Conservation (phyloP, 1,284 basidiomycete genomes). For the Leccinum subfulvum region DNA sequence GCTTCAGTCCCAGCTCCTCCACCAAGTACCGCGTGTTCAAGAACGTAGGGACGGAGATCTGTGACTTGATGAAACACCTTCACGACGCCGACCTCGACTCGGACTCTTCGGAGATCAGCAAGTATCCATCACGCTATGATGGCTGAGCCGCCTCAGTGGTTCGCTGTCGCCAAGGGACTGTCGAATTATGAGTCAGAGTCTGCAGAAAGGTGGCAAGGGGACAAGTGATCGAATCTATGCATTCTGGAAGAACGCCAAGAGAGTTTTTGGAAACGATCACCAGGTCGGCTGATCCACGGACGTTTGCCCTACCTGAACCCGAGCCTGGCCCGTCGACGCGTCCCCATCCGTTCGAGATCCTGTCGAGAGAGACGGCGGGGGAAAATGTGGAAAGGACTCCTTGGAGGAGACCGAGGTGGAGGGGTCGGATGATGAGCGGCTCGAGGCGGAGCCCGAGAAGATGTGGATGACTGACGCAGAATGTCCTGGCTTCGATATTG, state of each 20-base stretch:
- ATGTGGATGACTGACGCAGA: slow-evolving; percentile 29
- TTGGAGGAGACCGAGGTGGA: slow-evolving; percentile 13
- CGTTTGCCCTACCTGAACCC: neutral
- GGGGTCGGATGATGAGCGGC: slow-evolving; percentile 11
- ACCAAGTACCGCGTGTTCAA: slow-evolving; percentile 43
- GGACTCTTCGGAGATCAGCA: slow-evolving; percentile 36
- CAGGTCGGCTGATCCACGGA: neutral
- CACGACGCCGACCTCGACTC: slow-evolving; percentile 39
- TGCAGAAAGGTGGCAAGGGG: slow-evolving; percentile 25
- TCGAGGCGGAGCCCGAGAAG: slow-evolving; percentile 28
- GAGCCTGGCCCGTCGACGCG: slow-evolving; percentile 5
- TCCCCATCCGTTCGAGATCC: slow-evolving; percentile 18
- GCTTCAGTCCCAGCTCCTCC: slow-evolving; percentile 37
- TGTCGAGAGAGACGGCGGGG: slow-evolving; percentile 9
- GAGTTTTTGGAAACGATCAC: slow-evolving; percentile 35
- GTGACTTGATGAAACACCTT: slow-evolving; percentile 43
- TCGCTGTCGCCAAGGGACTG: slow-evolving; percentile 26
- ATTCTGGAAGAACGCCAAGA: slow-evolving; percentile 45
- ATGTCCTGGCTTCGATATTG: neutral
- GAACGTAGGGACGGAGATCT: slow-evolving; percentile 45
- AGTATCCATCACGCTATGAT: slow-evolving; percentile 43
- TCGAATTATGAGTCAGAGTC: slow-evolving; percentile 22
- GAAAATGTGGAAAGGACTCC: slow-evolving; percentile 12
- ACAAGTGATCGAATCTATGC: slow-evolving; percentile 36
- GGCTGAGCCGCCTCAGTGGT: slow-evolving; percentile 43